Percentiles rank a stretch among this genome's conserved stretches.
phyloP scores from a whole-genome alignment of 345 rosid genomes.

The Eucalyptus grandis region DNA sequence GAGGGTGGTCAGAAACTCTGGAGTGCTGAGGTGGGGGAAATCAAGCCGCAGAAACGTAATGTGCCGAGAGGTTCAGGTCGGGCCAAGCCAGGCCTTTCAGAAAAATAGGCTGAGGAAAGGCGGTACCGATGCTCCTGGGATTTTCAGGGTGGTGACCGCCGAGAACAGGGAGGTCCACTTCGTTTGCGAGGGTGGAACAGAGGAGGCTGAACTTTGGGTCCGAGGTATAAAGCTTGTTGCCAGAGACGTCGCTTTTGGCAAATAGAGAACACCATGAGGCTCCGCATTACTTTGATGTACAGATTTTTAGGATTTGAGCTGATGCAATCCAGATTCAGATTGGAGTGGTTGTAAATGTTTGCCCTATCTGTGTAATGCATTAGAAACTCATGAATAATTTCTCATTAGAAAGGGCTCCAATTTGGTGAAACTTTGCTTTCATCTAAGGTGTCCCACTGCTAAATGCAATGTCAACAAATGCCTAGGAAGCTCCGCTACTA shows the following conservation, averaged over 20 bases:
- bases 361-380: background rate
- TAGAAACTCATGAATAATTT: background rate
- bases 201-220: conserved; percentile 82
- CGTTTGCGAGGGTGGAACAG: conserved; percentile 63
- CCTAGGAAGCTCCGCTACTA: background rate
- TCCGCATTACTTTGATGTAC: background rate
- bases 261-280: background rate
- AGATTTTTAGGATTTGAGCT: background rate
- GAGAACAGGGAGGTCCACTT: conserved; percentile 77
- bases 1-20: conserved; percentile 38
- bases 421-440: background rate
- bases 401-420: background rate
- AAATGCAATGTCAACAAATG: background rate
- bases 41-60: conserved; percentile 50
- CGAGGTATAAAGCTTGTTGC: conserved; percentile 88
- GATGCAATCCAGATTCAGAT: background rate
- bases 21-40: conserved; percentile 77
- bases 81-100: conserved; percentile 42
- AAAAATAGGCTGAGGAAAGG: conserved; percentile 35
- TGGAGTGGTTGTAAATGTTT: background rate
- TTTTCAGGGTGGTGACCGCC: conserved; percentile 60
- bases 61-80: conserved; percentile 53
- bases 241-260: conserved; percentile 31
- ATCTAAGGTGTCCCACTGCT: background rate
- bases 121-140: conserved; percentile 29